Evolutionary conservation across 2,329 filamentous ascomycete species (phyloP).

Genomic region (Fusarium goolgardi): DNA sequence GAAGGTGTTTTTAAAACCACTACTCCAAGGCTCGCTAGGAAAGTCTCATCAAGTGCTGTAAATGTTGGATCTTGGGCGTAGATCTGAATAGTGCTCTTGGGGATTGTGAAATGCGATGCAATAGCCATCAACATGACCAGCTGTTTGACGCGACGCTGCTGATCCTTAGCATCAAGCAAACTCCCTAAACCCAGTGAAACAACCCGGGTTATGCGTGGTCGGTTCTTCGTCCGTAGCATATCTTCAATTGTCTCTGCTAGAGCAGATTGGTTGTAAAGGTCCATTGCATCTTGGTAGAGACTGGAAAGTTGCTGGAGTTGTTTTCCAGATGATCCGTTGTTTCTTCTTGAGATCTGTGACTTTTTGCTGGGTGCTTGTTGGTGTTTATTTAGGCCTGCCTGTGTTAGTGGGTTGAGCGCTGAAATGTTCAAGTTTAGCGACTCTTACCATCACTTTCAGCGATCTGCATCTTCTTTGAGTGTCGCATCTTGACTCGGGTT

Average conservation of each 20-base stretch:
- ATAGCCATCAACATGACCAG: conserved; percentile 40
- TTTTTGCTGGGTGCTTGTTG: conserved; percentile 15
- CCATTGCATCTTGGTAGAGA: conserved; percentile 32
- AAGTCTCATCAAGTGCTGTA: conserved; percentile 37
- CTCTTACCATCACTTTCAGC: conserved; percentile 13
- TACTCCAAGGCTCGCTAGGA: conserved; percentile 34
- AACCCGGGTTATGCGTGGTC: conserved; percentile 32
- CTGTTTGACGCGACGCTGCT: conserved; percentile 42
- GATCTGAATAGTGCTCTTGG: background rate
- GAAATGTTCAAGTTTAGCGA: background rate
- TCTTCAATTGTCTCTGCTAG: conserved; percentile 34
- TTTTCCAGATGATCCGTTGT: conserved; percentile 21
- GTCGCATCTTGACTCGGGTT: conserved; percentile 17
- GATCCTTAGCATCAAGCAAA: conserved; percentile 37
- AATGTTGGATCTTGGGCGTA: conserved; percentile 45
- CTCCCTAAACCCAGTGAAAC: conserved; percentile 42
- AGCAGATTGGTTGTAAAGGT: conserved; percentile 27
- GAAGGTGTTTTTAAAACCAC: conserved; percentile 37
- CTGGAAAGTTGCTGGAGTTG: conserved; percentile 33
- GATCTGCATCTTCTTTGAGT: conserved; percentile 19
- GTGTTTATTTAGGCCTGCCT: background rate
- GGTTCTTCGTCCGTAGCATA: conserved; percentile 34
- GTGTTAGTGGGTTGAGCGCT: background rate
- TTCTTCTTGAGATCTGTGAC: conserved; percentile 10
- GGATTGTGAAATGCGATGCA: conserved; percentile 27